Percentiles rank a stretch among this genome's conserved stretches.
Conservation (phyloP, 495 filamentous ascomycete species). For the Penicillium goetzii region DNA sequence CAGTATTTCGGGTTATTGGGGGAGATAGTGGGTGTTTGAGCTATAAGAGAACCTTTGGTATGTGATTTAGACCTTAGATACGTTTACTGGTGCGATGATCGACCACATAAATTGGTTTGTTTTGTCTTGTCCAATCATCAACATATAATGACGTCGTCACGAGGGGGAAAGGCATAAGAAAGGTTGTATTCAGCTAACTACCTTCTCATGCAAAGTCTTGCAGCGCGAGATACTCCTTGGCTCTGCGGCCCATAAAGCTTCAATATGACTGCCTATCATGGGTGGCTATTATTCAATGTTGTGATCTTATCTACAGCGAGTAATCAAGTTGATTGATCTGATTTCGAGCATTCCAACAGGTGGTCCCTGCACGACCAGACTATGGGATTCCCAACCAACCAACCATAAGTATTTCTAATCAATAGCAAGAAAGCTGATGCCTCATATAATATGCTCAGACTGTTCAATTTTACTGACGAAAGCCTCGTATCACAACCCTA, state of each 20-base stretch:
- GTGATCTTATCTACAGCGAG: neutral
- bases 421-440: neutral
- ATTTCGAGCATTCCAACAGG: neutral
- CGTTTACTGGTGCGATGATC: neutral
- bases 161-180: neutral
- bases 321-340: neutral
- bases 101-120: neutral
- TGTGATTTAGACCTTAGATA: too few relatives aligned
- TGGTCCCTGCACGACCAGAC: neutral
- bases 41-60: neutral
- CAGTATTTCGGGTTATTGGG: neutral
- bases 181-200: neutral
- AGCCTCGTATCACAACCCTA: neutral
- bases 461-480: neutral
- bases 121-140: neutral
- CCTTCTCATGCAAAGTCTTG: neutral
- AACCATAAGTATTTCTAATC: neutral
- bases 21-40: neutral
- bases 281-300: too few relatives aligned
- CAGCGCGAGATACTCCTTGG: neutral
- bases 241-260: too few relatives aligned
- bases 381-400: neutral
- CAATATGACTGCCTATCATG: neutral
- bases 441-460: neutral
- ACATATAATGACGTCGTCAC: conserved; percentile 5